Base-by-base conservation (phyloP, 768 basidiomycete genomes). In the Phylloporus sp. region DNA sequence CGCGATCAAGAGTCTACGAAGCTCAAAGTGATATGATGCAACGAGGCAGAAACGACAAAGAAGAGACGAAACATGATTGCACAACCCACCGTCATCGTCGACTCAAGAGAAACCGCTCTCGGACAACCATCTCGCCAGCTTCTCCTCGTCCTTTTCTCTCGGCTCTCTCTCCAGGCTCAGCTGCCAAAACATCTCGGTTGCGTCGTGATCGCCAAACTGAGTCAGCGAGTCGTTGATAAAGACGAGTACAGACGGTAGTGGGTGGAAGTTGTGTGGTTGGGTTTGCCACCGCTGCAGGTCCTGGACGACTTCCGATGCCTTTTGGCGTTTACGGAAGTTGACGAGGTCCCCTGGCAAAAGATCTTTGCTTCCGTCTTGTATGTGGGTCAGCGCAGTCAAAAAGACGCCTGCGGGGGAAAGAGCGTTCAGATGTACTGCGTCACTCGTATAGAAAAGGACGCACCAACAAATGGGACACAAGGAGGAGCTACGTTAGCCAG, bases 401-500 rank as follows among this genome's bases (percentile, higher is more conserved):
- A 81, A 83, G 16, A 83, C 79, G 22, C 81, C 81, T 82, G n/a
- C 1, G 27, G 1, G 9, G 8, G 10, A 28, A 5, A 38, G 0
- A 11, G 27, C 6, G 22, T n/a, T 65, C 29, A 62, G 57, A 46
- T 2, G 49, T n/a, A 12, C 12, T n/a, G 15, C 11, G 10, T 6
- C 9, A 1, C 5, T 49, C 9, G 11, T 16, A 24, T 13, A 7
- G 13, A 15, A 7, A 1, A 27, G 11, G 26, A 61, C 79, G 27
- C 59, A 85, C 85, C 85, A 15, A 87, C 73, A 69, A 87, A 87
- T 4, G 85, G 85, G 9, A 87, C 80, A 49, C 84, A 85, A 35
- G 85, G 86, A 10, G 84, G 81, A 18, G 76, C 72, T 18, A 83
- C 76, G 16, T 69, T 71, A 35, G 80, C 78, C 41, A 87, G 66